Evolutionary conservation across 2,329 filamentous ascomycete genomes (phyloP), one percentile per base, ranked within the genome.

Genomic region (Fusarium buharicum): DNA sequence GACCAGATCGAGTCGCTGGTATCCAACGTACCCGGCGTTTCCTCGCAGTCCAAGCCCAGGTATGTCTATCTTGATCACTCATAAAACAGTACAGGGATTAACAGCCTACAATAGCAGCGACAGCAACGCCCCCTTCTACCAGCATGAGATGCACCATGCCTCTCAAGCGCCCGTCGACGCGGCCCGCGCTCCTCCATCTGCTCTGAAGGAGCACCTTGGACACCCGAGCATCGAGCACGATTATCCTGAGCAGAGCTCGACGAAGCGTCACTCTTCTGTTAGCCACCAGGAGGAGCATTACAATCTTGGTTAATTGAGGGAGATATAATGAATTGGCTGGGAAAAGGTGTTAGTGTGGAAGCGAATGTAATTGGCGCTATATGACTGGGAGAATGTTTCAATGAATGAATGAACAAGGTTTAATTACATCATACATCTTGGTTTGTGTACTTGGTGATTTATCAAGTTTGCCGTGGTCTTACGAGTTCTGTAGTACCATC

Each of bases 251-350:
- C 71, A 74, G 17, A 74, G 72, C 59, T 62, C 59, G n/a, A 70
- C 66, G 16, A 64, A 53, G 53, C 46, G 72, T 20, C 72, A 74
- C 4, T 66, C 66, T 20, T 69, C 68, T 28, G 43, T 66, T 1
- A 74, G 72, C 54, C 69, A 72, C n/a, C 72, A 74, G 60, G 72
- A 74, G 66, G 61, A 66, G n/a, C 67, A 73, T 20, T 68, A 68
- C 11, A 56, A 37, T 17, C 27, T 72, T 46, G 55, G 59, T 17
- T 66, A 50, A 36, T 36, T 33, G 4, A 22, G 28, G 22, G 2
- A 11, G 11, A 18, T 4, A 36, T 14, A 14, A 12, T 20, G 34
- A n/a, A 30, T 11, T 5, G 30, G 14, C 6, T 33, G 30, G 14
- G 30, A 13, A 33, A n/a, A 33, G 13, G 13, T 33, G 13, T 11